Evolutionary conservation across 768 basidiomycete species (phyloP), one percentile per base, ranked within the genome.

Genomic region (Amanita pallidorosea): DNA sequence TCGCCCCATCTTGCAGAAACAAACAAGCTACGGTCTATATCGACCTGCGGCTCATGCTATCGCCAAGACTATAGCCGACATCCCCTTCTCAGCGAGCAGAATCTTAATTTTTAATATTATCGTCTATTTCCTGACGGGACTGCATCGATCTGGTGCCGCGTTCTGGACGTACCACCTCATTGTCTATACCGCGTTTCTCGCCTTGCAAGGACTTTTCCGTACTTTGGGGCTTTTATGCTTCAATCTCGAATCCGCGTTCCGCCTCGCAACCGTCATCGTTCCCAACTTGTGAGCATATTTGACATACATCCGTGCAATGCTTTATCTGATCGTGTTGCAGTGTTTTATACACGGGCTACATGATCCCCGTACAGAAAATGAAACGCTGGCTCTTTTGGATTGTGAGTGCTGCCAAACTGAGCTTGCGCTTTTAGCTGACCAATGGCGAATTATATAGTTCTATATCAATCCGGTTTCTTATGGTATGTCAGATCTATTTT

Each of bases 331-430:
- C 5, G 23, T 51, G 22, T 36, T 18, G 7, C 27, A 71, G 70
- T 60, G 69, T 88, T 48, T 69, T 80, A 56, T 91, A 85, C 59
- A 70, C 76, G 17, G 86, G 85, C 4, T 85, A 85, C 60, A 75
- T 81, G 47, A 77, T 88, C 53, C 83, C 83, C 0, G 74, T 77
- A 6, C 70, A 71, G 55, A 69, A 74, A 54, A 86, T 88, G 84
- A 85, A 88, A 61, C 70, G 81, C 38, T 90, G 85, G 85, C 61
- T 92, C 7, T 88, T 88, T 69, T 92, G 89, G 89, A 82, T 90
- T 27, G 82, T 83, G 57, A 55, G 80, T 70, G 2, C 1, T 8
- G n/a, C n/a, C n/a, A 12, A 33, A 3, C 18, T 23, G 25, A 15
- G 8, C 7, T 18, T 25, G 5, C 33, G n/a, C 38, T 17, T 29